Evolutionary conservation across 192 early-diverging fungal species (phyloP), one percentile per base, ranked within the genome.

Genomic region (Coemansia javaensis): DNA sequence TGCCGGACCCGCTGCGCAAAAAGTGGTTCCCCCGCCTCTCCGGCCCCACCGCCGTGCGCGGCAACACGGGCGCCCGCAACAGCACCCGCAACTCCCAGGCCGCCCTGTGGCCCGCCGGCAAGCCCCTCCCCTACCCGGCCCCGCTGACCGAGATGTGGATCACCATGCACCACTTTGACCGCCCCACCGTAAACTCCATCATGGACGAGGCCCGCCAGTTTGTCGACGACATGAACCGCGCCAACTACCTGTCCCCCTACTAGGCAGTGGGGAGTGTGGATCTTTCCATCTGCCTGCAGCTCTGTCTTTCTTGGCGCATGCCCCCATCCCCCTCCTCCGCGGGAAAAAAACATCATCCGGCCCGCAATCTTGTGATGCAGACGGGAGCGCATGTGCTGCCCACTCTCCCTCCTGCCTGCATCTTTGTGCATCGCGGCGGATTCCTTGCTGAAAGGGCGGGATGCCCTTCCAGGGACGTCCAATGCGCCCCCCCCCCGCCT

Each of bases 21-120:
- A 67, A 67, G 40, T 75, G 63, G 63, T 75, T 75, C 59, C 71
- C 71, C 0, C 32, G 40, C 7, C 43, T 75, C 15, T 40, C 59
- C 13, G 32, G 33, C 23, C 12, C 39, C 35, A 16, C 30, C 5
- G 23, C 4, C 2, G 14, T 15, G 24, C 28, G 5, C 17, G 18
- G 28, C 18, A 8, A 30, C 3, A 8, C 28, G 28, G 8, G 28
- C 9, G 28, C 28, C 28, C 28, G 28, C 28, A 53, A 61, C 37
- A 9, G 25, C 43, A 47, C 43, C 11, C 31, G 44, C 18, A 50
- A 38, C 41, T 32, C 35, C 20, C 40, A 34, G 14, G 34, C 41
- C 32, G 25, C 31, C n/a, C 14, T n/a, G 32, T 17, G 20, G n/a
- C 20, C 47, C 25, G 37, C 15, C 21, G 55, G 55, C 47, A 49